Conservation (phyloP, 2,329 filamentous ascomycete genomes). For the Decorospora gaudefroyi region DNA sequence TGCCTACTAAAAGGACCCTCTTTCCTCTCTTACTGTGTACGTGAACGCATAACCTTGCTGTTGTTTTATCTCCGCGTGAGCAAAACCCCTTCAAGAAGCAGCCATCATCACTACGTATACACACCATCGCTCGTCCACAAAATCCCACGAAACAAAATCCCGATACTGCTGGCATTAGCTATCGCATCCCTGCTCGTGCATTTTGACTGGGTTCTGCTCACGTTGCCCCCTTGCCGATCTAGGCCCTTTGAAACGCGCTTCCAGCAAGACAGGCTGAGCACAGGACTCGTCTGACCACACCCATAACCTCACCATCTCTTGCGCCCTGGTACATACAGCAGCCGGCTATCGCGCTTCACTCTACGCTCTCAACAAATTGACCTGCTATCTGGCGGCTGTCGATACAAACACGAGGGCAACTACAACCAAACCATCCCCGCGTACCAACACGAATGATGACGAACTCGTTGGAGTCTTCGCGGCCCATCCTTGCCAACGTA, state of each 20-base stretch:
- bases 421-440: no score
- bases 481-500: constrained; percentile 50
- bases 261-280: constrained; percentile 21
- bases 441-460: constrained; percentile 41
- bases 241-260: constrained; percentile 31
- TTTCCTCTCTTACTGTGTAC: not conserved
- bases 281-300: constrained; percentile 17
- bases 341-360: not conserved
- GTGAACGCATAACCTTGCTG: no score
- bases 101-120: not conserved
- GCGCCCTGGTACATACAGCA: not conserved
- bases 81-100: not conserved
- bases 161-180: constrained; percentile 3
- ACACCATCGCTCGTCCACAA: constrained; percentile 3
- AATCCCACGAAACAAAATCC: constrained; percentile 2
- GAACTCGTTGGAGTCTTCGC: constrained; percentile 48
- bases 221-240: constrained; percentile 33
- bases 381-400: no score
- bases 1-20: constrained; percentile 15
- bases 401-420: no score
- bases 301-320: constrained; percentile 2
- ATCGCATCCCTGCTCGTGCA: constrained; percentile 19
- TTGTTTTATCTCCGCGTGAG: not conserved
- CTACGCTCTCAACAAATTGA: no score
- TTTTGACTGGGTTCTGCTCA: constrained; percentile 24